Evolutionary conservation across 2,329 filamentous ascomycete species (phyloP), one percentile per base, ranked within the genome.

Genomic region (Sordariomycetes sp.): DNA sequence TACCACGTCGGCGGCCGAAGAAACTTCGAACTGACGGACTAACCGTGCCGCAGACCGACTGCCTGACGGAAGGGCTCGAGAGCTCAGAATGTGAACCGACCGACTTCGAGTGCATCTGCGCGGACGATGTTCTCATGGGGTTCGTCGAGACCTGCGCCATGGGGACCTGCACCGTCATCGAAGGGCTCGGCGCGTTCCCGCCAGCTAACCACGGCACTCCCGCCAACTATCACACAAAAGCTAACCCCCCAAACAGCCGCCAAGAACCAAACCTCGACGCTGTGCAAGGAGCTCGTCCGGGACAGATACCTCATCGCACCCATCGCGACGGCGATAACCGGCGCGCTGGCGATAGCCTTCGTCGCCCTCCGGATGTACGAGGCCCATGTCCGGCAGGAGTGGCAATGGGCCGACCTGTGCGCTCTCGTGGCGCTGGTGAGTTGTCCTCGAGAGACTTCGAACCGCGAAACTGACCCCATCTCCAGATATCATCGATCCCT

Each of bases 401-500:
- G 34, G 28, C 52, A 54, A 12, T 54, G 52, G 52, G 52, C 52
- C 3, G 52, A 54, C 34, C 25, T 32, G 8, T 28, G 52, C 28
- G 52, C 52, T 12, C 24, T 54, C 1, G 28, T 54, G 18, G 52
- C 52, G 11, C 18, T 54, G 25, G 52, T 54, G 22, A 35, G 52
- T 46, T 32, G 43, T 7, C 12, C 48, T 5, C 43, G 20, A 34
- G 12, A 24, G 18, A 51, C 18, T n/a, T 24, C 28, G 14, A 37
- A 50, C 11, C 37, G 40, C 7, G 14, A n/a, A 35, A n/a, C 40
- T n/a, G 8, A 46, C 40, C 2, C 16, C 6, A n/a, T 46, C 3
- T n/a, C 28, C 28, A 59, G 58, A 25, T 48, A 11, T 59, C 46
- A 24, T 59, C 58, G 14, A 51, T 59, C 20, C 58, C 54, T n/a